phyloP scores from a whole-genome alignment of 257 asterid species.

The Handroanthus guayacan region DNA sequence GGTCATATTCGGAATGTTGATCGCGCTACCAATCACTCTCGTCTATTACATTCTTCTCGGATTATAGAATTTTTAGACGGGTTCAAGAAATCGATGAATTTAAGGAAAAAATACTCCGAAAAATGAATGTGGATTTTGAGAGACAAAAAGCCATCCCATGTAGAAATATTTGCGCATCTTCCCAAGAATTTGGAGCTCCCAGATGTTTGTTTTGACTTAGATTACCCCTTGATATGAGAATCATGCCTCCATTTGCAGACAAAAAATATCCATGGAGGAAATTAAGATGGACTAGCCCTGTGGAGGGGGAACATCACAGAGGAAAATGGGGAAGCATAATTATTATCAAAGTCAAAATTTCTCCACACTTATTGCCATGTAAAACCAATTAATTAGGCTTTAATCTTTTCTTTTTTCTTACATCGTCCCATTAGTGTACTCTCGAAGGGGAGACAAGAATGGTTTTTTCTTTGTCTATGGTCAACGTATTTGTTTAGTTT shows the following conservation, averaged over 20 bases:
- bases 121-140: constrained; percentile 7
- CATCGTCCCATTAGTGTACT: background rate
- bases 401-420: constrained; percentile 17
- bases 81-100: background rate
- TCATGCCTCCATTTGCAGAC: constrained; percentile 30
- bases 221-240: constrained; percentile 40
- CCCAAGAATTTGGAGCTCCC: constrained; percentile 25
- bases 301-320: constrained; percentile 47
- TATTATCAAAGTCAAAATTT: constrained; percentile 29
- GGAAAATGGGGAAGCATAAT: constrained; percentile 45
- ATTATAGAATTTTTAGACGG: constrained; percentile 22
- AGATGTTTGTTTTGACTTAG: background rate
- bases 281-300: constrained; percentile 32
- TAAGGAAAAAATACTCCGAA: background rate
- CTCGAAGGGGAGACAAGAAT: constrained; percentile 31
- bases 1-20: constrained; percentile 73
- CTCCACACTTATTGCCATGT: constrained; percentile 44
- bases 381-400: constrained; percentile 37
- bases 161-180: background rate
- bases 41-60: constrained; percentile 71
- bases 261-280: constrained; percentile 38
- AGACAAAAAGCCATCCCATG: background rate
- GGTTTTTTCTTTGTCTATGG: constrained; percentile 28
- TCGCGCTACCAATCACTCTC: constrained; percentile 69
- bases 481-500: constrained; percentile 28